Conservation (phyloP, 2,329 filamentous ascomycete genomes). For the Metarhizium album region DNA sequence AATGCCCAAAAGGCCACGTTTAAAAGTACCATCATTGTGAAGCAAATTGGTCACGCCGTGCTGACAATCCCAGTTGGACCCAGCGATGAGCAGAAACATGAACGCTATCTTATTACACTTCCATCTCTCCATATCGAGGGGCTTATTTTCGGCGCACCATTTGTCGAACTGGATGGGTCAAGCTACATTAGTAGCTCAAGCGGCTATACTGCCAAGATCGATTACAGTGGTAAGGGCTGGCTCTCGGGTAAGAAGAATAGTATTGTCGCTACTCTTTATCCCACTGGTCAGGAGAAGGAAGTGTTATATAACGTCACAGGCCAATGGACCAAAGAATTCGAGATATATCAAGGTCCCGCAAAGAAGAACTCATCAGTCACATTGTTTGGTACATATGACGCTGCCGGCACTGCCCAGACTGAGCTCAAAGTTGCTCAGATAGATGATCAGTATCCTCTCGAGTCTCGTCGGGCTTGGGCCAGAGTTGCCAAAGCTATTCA, state of each 20-base stretch:
- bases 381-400: constrained; percentile 50
- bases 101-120: constrained; percentile 83
- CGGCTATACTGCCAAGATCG: constrained; percentile 80
- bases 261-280: constrained; percentile 65
- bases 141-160: constrained; percentile 74
- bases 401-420: constrained; percentile 46
- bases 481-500: constrained; percentile 75
- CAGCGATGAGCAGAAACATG: constrained; percentile 28
- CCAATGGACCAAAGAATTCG: constrained; percentile 80
- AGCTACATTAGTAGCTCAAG: constrained; percentile 80
- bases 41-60: constrained; percentile 84
- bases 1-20: constrained; percentile 96
- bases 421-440: constrained; percentile 61
- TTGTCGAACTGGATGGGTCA: constrained; percentile 78
- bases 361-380: constrained; percentile 38
- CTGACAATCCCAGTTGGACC: constrained; percentile 53
- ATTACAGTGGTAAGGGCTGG: constrained; percentile 92
- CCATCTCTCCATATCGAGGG: constrained; percentile 90
- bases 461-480: constrained; percentile 79
- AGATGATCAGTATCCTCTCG: constrained; percentile 73
- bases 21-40: constrained; percentile 85
- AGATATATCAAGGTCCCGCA: constrained; percentile 55
- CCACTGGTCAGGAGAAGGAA: constrained; percentile 60
- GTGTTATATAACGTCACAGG: constrained; percentile 73
- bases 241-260: constrained; percentile 91